phyloP scores from a whole-genome alignment of 768 basidiomycete genomes.

The Boletus rufocinnamomeus region DNA sequence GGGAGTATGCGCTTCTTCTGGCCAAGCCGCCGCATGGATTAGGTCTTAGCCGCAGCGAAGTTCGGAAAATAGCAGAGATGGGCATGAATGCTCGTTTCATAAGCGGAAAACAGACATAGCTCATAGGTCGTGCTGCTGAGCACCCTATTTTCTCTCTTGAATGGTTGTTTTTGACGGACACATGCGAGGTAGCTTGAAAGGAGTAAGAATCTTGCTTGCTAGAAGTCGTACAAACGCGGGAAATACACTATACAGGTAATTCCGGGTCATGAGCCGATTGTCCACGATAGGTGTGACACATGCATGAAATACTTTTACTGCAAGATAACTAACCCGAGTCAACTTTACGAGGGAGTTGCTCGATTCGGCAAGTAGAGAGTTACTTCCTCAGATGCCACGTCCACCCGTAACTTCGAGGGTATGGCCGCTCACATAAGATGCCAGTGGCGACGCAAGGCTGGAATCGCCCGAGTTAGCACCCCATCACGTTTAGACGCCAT shows the following conservation, averaged over 20 bases:
- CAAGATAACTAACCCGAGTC: not conserved
- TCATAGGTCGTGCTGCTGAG: not conserved
- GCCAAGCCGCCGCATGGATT: constrained; percentile 73
- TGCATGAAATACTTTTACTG: not conserved
- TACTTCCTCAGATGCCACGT: constrained; percentile 57
- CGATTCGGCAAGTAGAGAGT: too few species aligned
- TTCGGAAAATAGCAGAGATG: constrained; percentile 58
- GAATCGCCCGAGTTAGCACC: constrained; percentile 14
- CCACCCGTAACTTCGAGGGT: constrained; percentile 86
- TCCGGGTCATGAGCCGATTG: not conserved
- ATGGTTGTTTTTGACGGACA: not conserved
- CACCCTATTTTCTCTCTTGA: not conserved
- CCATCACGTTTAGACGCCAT: not conserved
- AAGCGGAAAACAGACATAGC: not conserved
- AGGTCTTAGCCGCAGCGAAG: constrained; percentile 60
- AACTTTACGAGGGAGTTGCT: not conserved
- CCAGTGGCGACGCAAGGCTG: constrained; percentile 76
- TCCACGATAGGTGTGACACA: not conserved
- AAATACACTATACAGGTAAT: not conserved
- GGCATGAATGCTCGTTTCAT: constrained; percentile 48
- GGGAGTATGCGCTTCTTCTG: constrained; percentile 78
- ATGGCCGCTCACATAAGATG: constrained; percentile 80
- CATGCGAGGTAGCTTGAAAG: not conserved
- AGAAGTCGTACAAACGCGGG: not conserved
- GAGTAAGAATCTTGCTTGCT: not conserved